A percentile compares a stretch with the other conserved stretches of the same genome.
phyloP scores from a whole-genome alignment of 192 early-diverging fungal species.

The Podochytrium sp. region DNA sequence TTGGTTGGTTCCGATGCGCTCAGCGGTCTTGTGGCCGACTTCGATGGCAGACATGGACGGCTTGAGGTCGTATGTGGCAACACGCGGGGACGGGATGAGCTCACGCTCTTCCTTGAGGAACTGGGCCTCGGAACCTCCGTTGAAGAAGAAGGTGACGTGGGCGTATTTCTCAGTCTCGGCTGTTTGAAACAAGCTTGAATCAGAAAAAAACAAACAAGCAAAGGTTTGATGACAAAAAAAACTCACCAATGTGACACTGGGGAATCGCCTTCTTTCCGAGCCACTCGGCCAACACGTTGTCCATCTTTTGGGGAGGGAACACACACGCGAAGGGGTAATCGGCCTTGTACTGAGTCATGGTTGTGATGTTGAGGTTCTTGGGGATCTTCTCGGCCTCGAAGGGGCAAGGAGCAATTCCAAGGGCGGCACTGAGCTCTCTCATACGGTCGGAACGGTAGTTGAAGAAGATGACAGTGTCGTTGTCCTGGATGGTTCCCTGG shows the following conservation, averaged over 20 bases:
- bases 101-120: constrained; percentile 87
- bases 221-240: not conserved
- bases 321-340: constrained; percentile 95
- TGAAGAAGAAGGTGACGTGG: constrained; percentile 99
- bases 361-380: constrained; percentile 66
- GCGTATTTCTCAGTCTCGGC: constrained; percentile 99
- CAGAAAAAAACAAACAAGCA: too few relatives aligned
- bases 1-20: constrained; percentile 74
- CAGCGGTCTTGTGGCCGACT: constrained; percentile 90
- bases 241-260: constrained; percentile 80
- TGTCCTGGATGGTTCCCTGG: constrained; percentile 76
- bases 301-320: constrained; percentile 97
- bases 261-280: constrained; percentile 82
- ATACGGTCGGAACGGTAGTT: constrained; percentile 98
- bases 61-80: constrained; percentile 96
- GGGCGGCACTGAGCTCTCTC: constrained; percentile 84
- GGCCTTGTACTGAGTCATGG: constrained; percentile 97
- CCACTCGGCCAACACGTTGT: constrained; percentile 98
- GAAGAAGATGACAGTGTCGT: constrained; percentile 96
- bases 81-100: constrained; percentile 89
- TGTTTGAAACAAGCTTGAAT: not conserved
- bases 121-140: constrained; percentile 94
- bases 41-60: constrained; percentile 92
- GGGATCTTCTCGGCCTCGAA: constrained; percentile 66
- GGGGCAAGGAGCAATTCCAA: constrained; percentile 85